Evolutionary conservation across 2,329 filamentous ascomycete species (phyloP).

Genomic region (Fusarium annulatum): DNA sequence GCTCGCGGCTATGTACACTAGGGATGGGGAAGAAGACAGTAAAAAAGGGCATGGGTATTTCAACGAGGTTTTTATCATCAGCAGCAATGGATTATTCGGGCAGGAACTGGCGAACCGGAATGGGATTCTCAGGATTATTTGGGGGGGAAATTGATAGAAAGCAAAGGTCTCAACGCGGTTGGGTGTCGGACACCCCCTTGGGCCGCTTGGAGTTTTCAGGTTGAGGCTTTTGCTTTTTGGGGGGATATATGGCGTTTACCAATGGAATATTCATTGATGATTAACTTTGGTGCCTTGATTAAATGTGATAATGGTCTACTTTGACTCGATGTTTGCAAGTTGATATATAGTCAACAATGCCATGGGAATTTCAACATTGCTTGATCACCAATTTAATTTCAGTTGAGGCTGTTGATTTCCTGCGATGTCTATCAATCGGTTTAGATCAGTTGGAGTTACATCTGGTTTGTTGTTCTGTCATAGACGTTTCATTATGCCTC

Average conservation of each 20-base stretch:
- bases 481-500: not conserved
- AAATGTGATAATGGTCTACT: not conserved
- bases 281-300: not conserved
- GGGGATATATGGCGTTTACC: conserved; percentile 13
- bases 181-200: conserved; percentile 18
- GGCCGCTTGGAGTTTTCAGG: conserved; percentile 27
- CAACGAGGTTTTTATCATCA: not conserved
- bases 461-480: too few relatives aligned
- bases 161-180: conserved; percentile 33
- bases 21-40: not conserved
- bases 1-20: conserved; percentile 28
- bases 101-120: conserved; percentile 17
- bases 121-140: conserved; percentile 1
- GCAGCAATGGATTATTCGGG: not conserved
- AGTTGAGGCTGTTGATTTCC: not conserved
- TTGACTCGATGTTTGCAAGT: not conserved
- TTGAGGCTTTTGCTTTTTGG: conserved; percentile 35
- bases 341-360: not conserved
- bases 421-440: not conserved
- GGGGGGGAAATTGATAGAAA: conserved; percentile 24
- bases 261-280: conserved; percentile 32
- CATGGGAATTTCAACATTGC: not conserved
- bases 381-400: not conserved
- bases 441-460: too few relatives aligned
- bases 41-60: conserved; percentile 11